Evolutionary conservation across 2,329 filamentous ascomycete genomes (phyloP).

Genomic region (Onygenales sp.): DNA sequence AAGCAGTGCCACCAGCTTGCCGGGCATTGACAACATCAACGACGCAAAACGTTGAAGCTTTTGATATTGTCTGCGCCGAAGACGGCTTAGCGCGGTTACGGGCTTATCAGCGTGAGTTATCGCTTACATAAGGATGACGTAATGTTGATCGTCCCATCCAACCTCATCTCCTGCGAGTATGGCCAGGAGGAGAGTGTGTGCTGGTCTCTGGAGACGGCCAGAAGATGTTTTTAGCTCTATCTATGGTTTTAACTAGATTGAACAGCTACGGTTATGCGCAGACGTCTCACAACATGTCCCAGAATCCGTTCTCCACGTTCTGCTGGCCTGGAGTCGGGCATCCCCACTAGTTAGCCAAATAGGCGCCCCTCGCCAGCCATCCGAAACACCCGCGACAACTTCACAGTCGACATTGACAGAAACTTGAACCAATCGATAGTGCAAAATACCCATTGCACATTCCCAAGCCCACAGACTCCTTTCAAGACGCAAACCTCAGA

Average conservation of each 20-base stretch:
- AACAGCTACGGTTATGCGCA: too few relatives aligned
- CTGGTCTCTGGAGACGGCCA: too few relatives aligned
- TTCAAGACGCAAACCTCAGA: neutral
- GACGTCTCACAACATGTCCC: too few relatives aligned
- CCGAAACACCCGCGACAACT: too few relatives aligned
- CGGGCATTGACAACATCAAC: too few relatives aligned
- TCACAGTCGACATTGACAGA: too few relatives aligned
- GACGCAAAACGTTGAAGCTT: neutral
- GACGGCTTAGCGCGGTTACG: neutral
- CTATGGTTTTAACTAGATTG: neutral
- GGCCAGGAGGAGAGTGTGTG: too few relatives aligned
- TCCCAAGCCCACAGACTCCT: neutral
- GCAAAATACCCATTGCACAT: neutral
- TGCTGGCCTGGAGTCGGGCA: too few relatives aligned
- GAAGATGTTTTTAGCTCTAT: neutral
- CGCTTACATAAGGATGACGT: neutral
- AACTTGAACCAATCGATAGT: too few relatives aligned
- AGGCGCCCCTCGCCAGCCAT: too few relatives aligned
- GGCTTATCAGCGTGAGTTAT: neutral
- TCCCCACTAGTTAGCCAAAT: too few relatives aligned
- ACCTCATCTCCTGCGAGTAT: neutral
- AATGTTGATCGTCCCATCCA: neutral
- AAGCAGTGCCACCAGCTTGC: neutral
- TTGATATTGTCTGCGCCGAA: neutral
- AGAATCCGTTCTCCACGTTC: too few relatives aligned